phyloP scores from a whole-genome alignment of 2,329 filamentous ascomycete species.

The Nothomitra cinnamomea region DNA sequence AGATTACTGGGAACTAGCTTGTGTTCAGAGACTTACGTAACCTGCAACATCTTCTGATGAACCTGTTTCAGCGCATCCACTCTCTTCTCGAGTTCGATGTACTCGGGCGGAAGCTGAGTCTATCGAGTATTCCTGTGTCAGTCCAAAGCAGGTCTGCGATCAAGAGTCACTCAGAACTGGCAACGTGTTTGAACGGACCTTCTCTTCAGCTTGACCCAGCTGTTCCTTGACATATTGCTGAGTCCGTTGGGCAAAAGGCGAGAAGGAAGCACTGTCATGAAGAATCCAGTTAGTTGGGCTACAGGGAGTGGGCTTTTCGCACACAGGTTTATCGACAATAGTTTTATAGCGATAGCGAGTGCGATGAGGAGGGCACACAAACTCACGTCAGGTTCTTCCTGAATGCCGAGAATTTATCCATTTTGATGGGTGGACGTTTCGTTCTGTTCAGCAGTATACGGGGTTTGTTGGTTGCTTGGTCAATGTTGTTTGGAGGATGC shows the following conservation, averaged over 20 bases:
- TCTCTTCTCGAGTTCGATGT: constrained; percentile 95
- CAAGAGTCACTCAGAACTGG: not conserved
- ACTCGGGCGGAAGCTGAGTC: constrained; percentile 94
- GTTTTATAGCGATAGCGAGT: not conserved
- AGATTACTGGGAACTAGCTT: not conserved
- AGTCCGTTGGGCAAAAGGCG: constrained; percentile 81
- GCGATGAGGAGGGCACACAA: not conserved
- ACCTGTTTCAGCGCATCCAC: constrained; percentile 95
- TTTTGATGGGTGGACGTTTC: constrained; percentile 17
- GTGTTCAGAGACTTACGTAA: constrained; percentile 51
- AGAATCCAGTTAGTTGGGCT: constrained; percentile 6
- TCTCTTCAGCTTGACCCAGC: constrained; percentile 85
- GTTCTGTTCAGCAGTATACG: not conserved
- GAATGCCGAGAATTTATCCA: constrained; percentile 55
- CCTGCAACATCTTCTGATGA: constrained; percentile 90
- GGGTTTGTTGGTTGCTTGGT: not conserved
- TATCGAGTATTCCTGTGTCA: constrained; percentile 21
- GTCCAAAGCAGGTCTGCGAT: constrained; percentile 9
- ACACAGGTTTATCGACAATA: no score
- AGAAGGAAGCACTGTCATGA: constrained; percentile 59
- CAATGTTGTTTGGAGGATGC: not conserved
- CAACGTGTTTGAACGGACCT: constrained; percentile 34
- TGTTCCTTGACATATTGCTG: constrained; percentile 98
- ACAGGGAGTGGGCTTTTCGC: constrained; percentile 7
- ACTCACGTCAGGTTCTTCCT: constrained; percentile 53